Evolutionary conservation across 257 asterid species (phyloP).

Genomic region (Solanum ossicruentum): DNA sequence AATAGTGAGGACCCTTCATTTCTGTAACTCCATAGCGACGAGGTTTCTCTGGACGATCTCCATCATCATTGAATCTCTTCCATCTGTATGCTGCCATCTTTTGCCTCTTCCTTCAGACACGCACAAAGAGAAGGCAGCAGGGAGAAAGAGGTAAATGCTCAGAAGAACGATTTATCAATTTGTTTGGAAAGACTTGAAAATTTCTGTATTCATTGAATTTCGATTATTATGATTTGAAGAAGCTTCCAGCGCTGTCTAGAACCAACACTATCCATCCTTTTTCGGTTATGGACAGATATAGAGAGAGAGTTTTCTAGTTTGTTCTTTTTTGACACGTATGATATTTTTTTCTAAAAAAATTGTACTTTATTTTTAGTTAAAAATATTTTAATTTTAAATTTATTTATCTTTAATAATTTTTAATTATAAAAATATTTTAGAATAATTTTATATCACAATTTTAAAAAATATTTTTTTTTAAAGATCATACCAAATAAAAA

Average conservation of each 20-base stretch:
- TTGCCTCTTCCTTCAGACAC: background rate
- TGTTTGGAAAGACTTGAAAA: background rate
- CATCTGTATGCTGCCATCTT: constrained; percentile 52
- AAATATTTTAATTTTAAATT: too few relatives aligned
- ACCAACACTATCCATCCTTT: background rate
- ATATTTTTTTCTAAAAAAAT: too few relatives aligned
- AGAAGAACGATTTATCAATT: background rate
- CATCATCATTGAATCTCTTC: constrained; percentile 86
- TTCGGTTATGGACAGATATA: background rate
- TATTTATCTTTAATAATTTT: too few relatives aligned
- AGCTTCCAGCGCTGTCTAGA: constrained; percentile 48
- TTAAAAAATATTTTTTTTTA: too few relatives aligned
- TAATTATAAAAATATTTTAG: too few relatives aligned
- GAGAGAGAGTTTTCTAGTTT: background rate
- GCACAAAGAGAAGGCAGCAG: background rate
- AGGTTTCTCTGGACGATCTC: constrained; percentile 94
- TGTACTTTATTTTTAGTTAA: too few relatives aligned
- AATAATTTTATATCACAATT: too few relatives aligned
- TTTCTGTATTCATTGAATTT: background rate
- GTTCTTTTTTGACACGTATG: background rate
- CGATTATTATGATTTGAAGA: constrained; percentile 4
- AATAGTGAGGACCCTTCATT: constrained; percentile 61
- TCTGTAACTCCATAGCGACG: constrained; percentile 78
- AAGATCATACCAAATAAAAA: accelerated
- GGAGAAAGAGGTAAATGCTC: background rate